Conservation (phyloP, 2,329 filamentous ascomycete species). For the Monosporascus sp. region DNA sequence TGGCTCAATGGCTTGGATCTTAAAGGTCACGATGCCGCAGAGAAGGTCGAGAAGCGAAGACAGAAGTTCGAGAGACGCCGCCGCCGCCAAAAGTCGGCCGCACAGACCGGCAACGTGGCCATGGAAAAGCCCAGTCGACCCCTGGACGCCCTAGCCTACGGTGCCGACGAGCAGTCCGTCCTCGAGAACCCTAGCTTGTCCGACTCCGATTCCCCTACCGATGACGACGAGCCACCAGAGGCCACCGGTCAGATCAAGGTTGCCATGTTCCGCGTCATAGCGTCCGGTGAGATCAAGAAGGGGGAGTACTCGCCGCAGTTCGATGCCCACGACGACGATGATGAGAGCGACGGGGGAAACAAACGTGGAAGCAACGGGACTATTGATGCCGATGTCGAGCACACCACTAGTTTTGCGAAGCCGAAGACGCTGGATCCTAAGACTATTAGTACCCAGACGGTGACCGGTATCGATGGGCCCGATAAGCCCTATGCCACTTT, state of each 20-base stretch:
- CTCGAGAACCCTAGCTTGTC: constrained; percentile 70
- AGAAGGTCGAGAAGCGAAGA: constrained; percentile 83
- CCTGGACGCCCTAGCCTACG: constrained; percentile 69
- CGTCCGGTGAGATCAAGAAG: constrained; percentile 94
- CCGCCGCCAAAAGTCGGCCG: constrained; percentile 52
- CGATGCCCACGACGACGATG: constrained; percentile 92
- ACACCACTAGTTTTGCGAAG: constrained; percentile 96
- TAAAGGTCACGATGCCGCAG: constrained; percentile 86
- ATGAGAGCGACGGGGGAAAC: constrained; percentile 51
- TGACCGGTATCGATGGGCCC: constrained; percentile 94
- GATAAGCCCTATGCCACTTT: constrained; percentile 96
- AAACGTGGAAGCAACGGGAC: constrained; percentile 51
- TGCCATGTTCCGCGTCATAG: constrained; percentile 89
- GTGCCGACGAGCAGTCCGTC: constrained; percentile 68
- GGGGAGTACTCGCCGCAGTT: constrained; percentile 98
- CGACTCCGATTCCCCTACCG: constrained; percentile 66
- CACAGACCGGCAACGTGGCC: constrained; percentile 34
- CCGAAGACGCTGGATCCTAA: constrained; percentile 94
- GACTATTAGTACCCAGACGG: constrained; percentile 96
- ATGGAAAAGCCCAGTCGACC: constrained; percentile 38
- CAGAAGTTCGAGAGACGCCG: constrained; percentile 71
- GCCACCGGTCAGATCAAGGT: constrained; percentile 98
- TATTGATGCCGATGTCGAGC: constrained; percentile 81
- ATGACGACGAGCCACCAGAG: constrained; percentile 82
- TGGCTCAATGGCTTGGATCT: constrained; percentile 96